These are phyloP conservation scores for Xerocomellus chrysenteron DNA, from an alignment of 768 basidiomycete species.

Conservation along the genomic window DNA sequence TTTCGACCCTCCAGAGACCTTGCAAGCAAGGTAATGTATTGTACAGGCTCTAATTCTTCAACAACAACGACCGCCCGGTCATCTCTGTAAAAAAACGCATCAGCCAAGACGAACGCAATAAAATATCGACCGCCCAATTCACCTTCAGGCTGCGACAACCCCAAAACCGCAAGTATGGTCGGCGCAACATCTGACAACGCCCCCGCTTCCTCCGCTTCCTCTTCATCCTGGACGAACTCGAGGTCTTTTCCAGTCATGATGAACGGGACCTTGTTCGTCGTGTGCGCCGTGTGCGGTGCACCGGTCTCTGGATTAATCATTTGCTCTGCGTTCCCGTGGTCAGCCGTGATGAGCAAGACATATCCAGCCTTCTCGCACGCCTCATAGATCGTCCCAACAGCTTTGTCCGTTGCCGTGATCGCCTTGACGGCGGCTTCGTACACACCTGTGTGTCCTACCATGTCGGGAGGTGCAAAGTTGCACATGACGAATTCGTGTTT, in stretches of 20 bases:
- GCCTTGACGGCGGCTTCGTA: slow-evolving; percentile 91
- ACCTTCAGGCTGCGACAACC: slow-evolving; percentile 71
- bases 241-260: slow-evolving; percentile 74
- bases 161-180: slow-evolving; percentile 78
- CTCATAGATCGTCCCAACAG: slow-evolving; percentile 83
- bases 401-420: slow-evolving; percentile 83
- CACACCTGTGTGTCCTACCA: slow-evolving; percentile 94
- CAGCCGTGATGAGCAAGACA: slow-evolving; percentile 83
- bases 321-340: slow-evolving; percentile 96
- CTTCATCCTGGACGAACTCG: slow-evolving; percentile 50
- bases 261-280: slow-evolving; percentile 85
- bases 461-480: slow-evolving; percentile 96
- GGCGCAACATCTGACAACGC: slow-evolving; percentile 91
- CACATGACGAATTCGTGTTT: slow-evolving; percentile 93
- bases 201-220: slow-evolving; percentile 61
- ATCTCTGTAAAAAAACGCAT: slow-evolving; percentile 21
- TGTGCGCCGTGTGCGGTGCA: slow-evolving; percentile 89
- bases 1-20: too few species aligned
- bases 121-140: slow-evolving; percentile 11
- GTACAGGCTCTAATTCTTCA: slow-evolving; percentile 19
- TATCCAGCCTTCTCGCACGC: slow-evolving; percentile 87
- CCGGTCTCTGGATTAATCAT: slow-evolving; percentile 85
- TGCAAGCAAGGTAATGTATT: neutral
- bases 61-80: slow-evolving; percentile 30
- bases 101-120: neutral